Percentiles rank a stretch among this genome's conserved stretches.
These are phyloP conservation scores for Houttuynia cordata DNA, from an alignment of 164 flowering plant species.

Conservation along the genomic window DNA sequence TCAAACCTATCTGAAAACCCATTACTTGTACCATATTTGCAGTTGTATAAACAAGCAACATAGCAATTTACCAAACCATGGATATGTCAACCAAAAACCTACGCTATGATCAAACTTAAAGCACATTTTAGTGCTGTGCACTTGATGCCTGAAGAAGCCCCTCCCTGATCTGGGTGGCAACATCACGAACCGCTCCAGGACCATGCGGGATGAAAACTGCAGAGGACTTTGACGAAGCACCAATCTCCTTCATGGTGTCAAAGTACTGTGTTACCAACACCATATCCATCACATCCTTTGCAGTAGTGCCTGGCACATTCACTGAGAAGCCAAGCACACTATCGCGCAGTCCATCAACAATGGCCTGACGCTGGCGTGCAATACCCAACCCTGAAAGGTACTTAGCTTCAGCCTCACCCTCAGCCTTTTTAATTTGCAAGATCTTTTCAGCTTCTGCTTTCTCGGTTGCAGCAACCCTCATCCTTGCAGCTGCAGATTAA, in stretches of 20 bases:
- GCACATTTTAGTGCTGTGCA: neutral
- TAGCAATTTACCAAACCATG: no score
- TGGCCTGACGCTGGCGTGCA: constrained; percentile 65
- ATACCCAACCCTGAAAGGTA: constrained; percentile 46
- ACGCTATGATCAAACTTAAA: neutral
- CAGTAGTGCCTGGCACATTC: constrained; percentile 64
- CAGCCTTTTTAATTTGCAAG: constrained; percentile 43
- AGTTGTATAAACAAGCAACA: no score
- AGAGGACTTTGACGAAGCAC: constrained; percentile 68
- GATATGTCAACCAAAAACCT: neutral
- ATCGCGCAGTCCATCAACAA: constrained; percentile 80
- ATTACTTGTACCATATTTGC: no score
- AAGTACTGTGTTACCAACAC: constrained; percentile 73
- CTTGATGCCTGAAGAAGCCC: constrained; percentile 52
- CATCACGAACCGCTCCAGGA: constrained; percentile 69
- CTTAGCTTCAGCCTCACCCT: constrained; percentile 53
- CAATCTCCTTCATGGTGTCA: constrained; percentile 83
- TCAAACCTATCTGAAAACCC: no score
- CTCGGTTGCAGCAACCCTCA: constrained; percentile 45
- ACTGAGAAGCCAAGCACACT: constrained; percentile 71
- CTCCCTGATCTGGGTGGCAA: constrained; percentile 60
- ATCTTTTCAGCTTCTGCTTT: constrained; percentile 58
- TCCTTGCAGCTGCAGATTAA: constrained; percentile 44
- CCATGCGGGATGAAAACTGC: constrained; percentile 87
- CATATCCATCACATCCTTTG: constrained; percentile 91